Evolutionary conservation across 805 yeast genomes (phyloP), one percentile per base, ranked within the genome.

Genomic region (Suhomyces prunicola): DNA sequence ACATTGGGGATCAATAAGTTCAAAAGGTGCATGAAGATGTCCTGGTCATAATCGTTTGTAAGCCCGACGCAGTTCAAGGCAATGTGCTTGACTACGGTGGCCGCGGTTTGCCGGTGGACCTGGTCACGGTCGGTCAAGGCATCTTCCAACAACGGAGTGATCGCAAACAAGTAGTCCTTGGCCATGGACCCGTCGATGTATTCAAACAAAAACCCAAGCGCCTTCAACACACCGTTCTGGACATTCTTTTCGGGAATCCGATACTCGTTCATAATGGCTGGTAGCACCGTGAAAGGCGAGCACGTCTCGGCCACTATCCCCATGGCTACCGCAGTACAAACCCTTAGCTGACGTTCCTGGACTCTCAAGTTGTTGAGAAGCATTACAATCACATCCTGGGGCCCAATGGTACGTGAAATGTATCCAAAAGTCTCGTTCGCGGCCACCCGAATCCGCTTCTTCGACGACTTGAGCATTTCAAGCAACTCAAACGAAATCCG

Each of bases 271-370:
- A 94, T 88, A 48, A 94, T 73, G 0, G 97, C 96, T 0, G 99
- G 99, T 7, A 94, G 69, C 0, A 93, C 96, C 0, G 97, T 90
- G 69, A 88, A 94, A 0, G 98, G 97, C 0, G 90, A 83, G 68
- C 98, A 94, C 0, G 88, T 84, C 54, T 92, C 94, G 0, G 98
- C 98, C 7, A 94, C 96, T 60, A 94, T 91, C 36, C 96, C 99
- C 58, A 94, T 89, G 0, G 99, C 99, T 41, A 94, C 97, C 5
- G 99, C 97, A 0, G 98, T 90, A 67, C 97, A 93, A 7, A 94
- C 97, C 64, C 99, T 86, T 42, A 90, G 77, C 71, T 94, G 99
- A 64, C 99, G 88, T 65, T 94, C 98, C 66, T 93, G 98, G 6
- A 92, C 96, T 54, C 89, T 80, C 58, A 94, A 74, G 60, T 93